Conservation (phyloP, 2,329 filamentous ascomycete species). For the Phoma sp. region DNA sequence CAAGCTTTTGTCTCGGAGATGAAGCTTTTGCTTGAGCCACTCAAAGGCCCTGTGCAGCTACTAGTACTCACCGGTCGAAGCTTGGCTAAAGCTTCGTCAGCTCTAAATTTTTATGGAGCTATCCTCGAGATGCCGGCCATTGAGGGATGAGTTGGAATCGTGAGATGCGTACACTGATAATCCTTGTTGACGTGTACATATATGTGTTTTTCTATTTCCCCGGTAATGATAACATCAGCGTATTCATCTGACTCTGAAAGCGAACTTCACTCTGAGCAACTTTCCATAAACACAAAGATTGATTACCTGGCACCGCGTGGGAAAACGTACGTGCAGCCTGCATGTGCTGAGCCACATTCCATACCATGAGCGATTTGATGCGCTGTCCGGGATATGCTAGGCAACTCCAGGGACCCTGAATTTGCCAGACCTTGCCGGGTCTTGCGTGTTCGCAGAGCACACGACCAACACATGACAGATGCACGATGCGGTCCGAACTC, state of each 20-base stretch:
- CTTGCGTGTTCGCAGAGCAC: background rate
- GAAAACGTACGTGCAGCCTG: background rate
- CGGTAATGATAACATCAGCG: background rate
- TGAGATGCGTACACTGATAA: background rate
- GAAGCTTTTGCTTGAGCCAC: constrained; percentile 8
- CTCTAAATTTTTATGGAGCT: background rate
- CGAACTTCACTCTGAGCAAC: background rate
- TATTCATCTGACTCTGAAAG: background rate
- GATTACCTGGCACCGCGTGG: background rate
- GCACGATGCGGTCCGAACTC: constrained; percentile 4
- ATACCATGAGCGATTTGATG: background rate
- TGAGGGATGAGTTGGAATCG: background rate
- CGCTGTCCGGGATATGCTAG: background rate
- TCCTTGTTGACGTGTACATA: background rate
- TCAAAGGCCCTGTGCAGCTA: background rate
- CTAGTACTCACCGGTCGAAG: constrained; percentile 1
- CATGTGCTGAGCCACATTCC: constrained; percentile 2
- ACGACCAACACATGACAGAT: background rate
- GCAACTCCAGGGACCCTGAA: background rate
- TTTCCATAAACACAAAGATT: background rate
- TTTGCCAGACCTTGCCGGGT: background rate
- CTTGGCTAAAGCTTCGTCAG: constrained; percentile 15
- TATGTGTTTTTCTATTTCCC: background rate
- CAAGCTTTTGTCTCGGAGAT: constrained; percentile 11
- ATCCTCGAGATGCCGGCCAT: background rate